Evolutionary conservation across 2,329 filamentous ascomycete genomes (phyloP).

Genomic region (Ophiostoma fasciatum): DNA sequence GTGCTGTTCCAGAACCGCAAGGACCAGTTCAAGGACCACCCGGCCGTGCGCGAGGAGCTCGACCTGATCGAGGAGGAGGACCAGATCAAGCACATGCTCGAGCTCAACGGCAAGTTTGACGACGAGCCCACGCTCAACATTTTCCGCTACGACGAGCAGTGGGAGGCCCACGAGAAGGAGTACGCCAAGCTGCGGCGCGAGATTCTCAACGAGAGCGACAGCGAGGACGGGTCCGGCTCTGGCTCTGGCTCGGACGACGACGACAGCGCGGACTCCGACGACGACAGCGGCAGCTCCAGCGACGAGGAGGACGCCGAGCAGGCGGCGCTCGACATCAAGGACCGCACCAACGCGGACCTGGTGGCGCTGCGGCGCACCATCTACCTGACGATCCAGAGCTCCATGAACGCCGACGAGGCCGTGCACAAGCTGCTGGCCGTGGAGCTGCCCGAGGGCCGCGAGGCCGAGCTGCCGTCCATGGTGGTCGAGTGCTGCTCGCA

Average conservation of each 20-base stretch:
- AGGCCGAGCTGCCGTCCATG: slow-evolving; percentile 89
- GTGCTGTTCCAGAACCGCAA: slow-evolving; percentile 93
- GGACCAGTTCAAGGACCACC: slow-evolving; percentile 93
- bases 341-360: slow-evolving; percentile 90
- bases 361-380: slow-evolving; percentile 89
- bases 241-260: slow-evolving; percentile 26
- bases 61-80: slow-evolving; percentile 96
- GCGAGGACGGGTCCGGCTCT: slow-evolving; percentile 41
- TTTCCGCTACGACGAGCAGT: slow-evolving; percentile 86
- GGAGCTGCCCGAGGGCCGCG: slow-evolving; percentile 71
- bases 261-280: slow-evolving; percentile 39
- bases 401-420: slow-evolving; percentile 89
- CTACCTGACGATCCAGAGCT: slow-evolving; percentile 95
- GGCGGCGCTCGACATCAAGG: slow-evolving; percentile 86
- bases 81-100: slow-evolving; percentile 81
- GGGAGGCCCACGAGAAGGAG: slow-evolving; percentile 78
- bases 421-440: slow-evolving; percentile 96
- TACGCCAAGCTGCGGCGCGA: slow-evolving; percentile 87
- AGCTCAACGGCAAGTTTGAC: slow-evolving; percentile 70
- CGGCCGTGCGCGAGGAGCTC: slow-evolving; percentile 76
- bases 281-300: slow-evolving; percentile 29
- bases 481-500: slow-evolving; percentile 94
- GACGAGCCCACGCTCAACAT: slow-evolving; percentile 82
- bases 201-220: slow-evolving; percentile 83
- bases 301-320: slow-evolving; percentile 62